These are phyloP conservation scores for Fusarium nanum DNA, from an alignment of 2,329 filamentous ascomycete genomes.

Conservation along the genomic window DNA sequence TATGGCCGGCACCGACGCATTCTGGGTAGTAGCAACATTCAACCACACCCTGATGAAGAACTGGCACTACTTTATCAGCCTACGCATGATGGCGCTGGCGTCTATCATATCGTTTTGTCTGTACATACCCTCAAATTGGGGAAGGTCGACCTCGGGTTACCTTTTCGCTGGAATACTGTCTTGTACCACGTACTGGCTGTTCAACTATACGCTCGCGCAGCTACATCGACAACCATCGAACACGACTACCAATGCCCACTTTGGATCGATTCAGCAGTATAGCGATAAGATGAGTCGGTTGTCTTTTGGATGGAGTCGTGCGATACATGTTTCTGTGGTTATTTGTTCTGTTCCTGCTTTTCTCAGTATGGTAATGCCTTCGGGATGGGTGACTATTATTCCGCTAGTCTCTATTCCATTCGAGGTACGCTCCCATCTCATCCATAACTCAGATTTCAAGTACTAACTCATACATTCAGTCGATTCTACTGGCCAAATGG, in stretches of 20 bases:
- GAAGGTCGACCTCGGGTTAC: not conserved
- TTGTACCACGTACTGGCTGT: fast-evolving
- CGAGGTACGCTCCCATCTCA: not conserved
- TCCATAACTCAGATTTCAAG: fast-evolving
- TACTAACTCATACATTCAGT: not conserved
- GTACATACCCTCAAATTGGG: not conserved
- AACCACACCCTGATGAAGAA: not conserved
- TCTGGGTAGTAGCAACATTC: not conserved
- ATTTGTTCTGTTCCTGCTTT: not conserved
- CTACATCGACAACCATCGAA: not conserved
- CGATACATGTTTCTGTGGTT: not conserved
- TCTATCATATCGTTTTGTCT: not conserved
- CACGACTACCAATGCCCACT: not conserved
- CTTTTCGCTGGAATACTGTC: not conserved
- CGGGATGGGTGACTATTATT: not conserved
- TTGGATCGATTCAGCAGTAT: not conserved
- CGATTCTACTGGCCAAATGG: not conserved
- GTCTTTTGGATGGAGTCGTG: not conserved
- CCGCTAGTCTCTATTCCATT: not conserved
- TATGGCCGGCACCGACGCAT: not conserved
- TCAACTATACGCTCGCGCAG: not conserved
- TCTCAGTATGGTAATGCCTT: not conserved
- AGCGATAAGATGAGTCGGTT: not conserved
- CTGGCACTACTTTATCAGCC: constrained; percentile 1
- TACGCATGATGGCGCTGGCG: not conserved